These are phyloP conservation scores for Batkoa obscura DNA, from an alignment of 371 early-diverging fungal genomes.

Conservation along the genomic window DNA sequence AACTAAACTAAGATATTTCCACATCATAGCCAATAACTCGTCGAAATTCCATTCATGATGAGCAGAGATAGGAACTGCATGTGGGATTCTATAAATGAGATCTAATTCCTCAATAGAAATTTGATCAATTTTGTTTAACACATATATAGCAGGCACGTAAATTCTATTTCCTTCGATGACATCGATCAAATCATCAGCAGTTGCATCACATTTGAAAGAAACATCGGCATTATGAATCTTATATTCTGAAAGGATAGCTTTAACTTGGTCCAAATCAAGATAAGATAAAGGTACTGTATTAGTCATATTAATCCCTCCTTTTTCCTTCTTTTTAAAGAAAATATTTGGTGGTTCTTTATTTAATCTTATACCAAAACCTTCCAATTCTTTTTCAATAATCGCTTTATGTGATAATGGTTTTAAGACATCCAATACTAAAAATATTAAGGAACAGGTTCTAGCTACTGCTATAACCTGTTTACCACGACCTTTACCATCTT, in stretches of 20 bases:
- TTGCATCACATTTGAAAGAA: conserved; percentile 67
- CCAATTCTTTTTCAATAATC: conserved; percentile 95
- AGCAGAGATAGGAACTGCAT: conserved; percentile 93
- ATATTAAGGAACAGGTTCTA: conserved; percentile 84
- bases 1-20: conserved; percentile 66
- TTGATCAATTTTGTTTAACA: conserved; percentile 91
- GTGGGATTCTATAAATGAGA: conserved; percentile 91
- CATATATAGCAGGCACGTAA: conserved; percentile 74
- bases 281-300: conserved; percentile 71
- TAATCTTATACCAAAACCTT: conserved; percentile 95
- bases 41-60: conserved; percentile 99
- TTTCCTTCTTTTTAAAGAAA: conserved; percentile 81
- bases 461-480: conserved; percentile 88
- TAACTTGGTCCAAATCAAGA: conserved; percentile 66
- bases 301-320: conserved; percentile 84
- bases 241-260: conserved; percentile 80
- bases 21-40: conserved; percentile 87
- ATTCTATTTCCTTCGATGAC: conserved; percentile 73
- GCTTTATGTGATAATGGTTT: conserved; percentile 87
- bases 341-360: conserved; percentile 95
- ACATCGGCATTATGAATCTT: conserved; percentile 87
- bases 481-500: conserved; percentile 99
- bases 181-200: conserved; percentile 91
- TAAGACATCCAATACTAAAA: conserved; percentile 89
- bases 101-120: conserved; percentile 73